Evolutionary conservation across 148 eudicot genomes (phyloP), one percentile per base, ranked within the genome.

Genomic region (Spergularia bocconei): DNA sequence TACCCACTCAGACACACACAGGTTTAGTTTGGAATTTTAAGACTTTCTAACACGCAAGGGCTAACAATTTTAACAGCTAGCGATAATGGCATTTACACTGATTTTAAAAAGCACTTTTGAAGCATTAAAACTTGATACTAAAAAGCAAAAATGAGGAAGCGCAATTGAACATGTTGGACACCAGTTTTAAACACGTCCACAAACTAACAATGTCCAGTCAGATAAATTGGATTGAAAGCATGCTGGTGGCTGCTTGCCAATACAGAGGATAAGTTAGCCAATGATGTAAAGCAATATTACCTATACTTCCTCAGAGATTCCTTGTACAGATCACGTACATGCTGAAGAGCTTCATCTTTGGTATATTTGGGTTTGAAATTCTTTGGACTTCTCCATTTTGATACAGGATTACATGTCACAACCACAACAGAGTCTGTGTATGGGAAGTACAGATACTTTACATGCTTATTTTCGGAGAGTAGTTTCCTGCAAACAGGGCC

Each of bases 371-470:
- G 96, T 79, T 92, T 86, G 63, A 82, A 85, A 73, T 89, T 89
- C 65, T 94, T 94, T 20, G 84, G 86, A 73, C 88, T 85, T 75
- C 84, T 90, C 93, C 91, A 85, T 64, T 88, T 95, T 55, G 97
- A 89, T 71, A 89, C 70, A 70, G 98, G 93, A 77, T 95, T 95
- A 84, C 98, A 95, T 5, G 80, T 95, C 84, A 95, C 98, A 70
- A 95, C 92, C 77, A 95, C 97, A 78, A 95, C 97, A 70, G 87
- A 84, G 77, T 92, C 93, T 11, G 98, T 90, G 76, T 88, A 90
- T 75, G 98, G 97, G 74, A 95, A 88, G 69, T 95, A 85, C 79
- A 95, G 85, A 82, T 95, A 95, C 87, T 92, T 95, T 70, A 95
- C 86, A 78, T 95, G 98, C 87, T 92, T 92, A 82, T 95, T 95